Base-by-base conservation (phyloP, 202 grass and related monocot species). In the Thinopyrum obtusiflorum region DNA sequence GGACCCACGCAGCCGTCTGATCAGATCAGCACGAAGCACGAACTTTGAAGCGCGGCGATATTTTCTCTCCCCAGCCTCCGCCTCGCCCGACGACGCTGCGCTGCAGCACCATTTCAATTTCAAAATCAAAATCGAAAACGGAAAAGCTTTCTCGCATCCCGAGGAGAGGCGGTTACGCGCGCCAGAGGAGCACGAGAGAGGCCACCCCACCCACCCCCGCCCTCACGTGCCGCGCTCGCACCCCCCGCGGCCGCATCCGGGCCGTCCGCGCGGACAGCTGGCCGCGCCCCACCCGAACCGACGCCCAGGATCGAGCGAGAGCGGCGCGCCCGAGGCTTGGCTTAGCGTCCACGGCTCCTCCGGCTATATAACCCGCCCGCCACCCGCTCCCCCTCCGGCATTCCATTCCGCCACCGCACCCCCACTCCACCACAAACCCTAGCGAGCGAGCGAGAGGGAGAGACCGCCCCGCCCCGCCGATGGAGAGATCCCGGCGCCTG, bases 401-500 rank as follows among this genome's bases (percentile, higher is more conserved):
- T 49, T 35, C 69, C 39, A 15, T 49, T 74, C 71, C 42, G 3
- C 31, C 49, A 17, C 15, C 47, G 46, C 47, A 20, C 17, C 49
- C 2, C 14, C 65, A 6, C 42, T 13, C 42, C 42, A 11, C 23
- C 0, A 12, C 39, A 76, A 73, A 35, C 67, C 84, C 80, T 87
- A 80, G 65, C 44, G 11, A 63, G 23, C 23, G 12, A 73, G 40
- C 42, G 42, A 46, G 36, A 9, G 33, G 5, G 65, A 12, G 44
- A 68, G 66, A 72, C 15, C 15, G 5, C 47, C 47, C 5, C 65
- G 65, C 64, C 64, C 75, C 76, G 57, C 15, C 70, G 78, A 90
- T 90, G 89, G 76, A 84, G 68, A 7, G 62, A 18, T 6, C 17
- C 63, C 28, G 2, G 61, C 9, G 57, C 80, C n/a, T n/a, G 61